phyloP scores from a whole-genome alignment of 495 filamentous ascomycete genomes.

The Penicillium verhagenii region DNA sequence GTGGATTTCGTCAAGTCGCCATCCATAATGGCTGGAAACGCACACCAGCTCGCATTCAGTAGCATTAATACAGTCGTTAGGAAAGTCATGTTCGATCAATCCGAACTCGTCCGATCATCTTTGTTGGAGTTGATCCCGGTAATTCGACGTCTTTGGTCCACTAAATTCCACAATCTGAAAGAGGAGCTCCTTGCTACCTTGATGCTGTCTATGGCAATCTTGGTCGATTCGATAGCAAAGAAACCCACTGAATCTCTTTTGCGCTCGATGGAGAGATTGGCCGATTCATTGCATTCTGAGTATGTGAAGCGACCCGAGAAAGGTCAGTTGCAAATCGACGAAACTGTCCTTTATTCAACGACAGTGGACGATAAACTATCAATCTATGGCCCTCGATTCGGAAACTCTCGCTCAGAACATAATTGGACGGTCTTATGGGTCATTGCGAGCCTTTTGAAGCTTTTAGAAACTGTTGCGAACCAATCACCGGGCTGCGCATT shows the following conservation, averaged over 20 bases:
- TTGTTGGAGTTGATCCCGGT: conserved; percentile 64
- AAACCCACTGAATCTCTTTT: conserved; percentile 28
- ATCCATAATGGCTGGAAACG: conserved; percentile 56
- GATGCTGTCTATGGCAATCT: conserved; percentile 52
- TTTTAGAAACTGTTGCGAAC: conserved; percentile 27
- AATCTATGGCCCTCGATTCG: conserved; percentile 41
- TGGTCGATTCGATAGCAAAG: conserved; percentile 24
- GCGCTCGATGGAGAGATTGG: conserved; percentile 50
- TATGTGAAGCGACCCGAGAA: conserved; percentile 69
- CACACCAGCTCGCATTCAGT: conserved; percentile 70
- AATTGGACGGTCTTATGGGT: conserved; percentile 49
- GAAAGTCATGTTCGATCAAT: conserved; percentile 64
- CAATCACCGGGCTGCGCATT: conserved; percentile 9
- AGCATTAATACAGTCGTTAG: conserved; percentile 70
- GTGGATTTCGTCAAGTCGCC: conserved; percentile 59
- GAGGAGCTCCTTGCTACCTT: conserved; percentile 76
- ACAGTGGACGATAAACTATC: conserved; percentile 11
- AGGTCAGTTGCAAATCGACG: conserved; percentile 73
- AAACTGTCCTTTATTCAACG: conserved; percentile 56
- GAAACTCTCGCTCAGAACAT: conserved; percentile 44
- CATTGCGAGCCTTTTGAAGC: conserved; percentile 33
- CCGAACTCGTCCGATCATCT: conserved; percentile 56
- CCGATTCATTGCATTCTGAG: conserved; percentile 65
- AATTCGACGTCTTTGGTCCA: conserved; percentile 70
- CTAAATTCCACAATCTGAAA: conserved; percentile 55